Evolutionary conservation across 352 stramenopile species (phyloP), one percentile per base, ranked within the genome.

Genomic region (Globisporangium apiculatum): DNA sequence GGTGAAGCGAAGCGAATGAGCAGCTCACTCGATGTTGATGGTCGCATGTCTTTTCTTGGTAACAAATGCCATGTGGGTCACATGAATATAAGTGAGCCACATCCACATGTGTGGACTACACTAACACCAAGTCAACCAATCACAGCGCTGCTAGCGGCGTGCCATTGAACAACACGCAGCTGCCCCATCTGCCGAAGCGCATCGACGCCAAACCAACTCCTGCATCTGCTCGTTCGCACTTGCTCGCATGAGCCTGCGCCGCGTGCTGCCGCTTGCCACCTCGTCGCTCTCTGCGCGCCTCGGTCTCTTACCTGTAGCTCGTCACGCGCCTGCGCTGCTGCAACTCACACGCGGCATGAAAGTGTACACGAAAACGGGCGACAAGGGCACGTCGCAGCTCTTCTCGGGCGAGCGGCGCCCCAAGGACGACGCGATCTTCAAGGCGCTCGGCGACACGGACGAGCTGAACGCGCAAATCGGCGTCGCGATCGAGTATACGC

Each of bases 321-420:
- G 41, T n/a, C 40, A 8, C 45, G 31, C n/a, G 5, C 45, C 37
- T 37, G 42, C 38, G 24, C 47, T 37, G 9, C 36, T 43, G 12
- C 1, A 31, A n/a, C 24, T 24, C 52, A 17, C 57, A 43, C 60
- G 70, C 36, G 53, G 67, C 56, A 91, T 94, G 79, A 95, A 95
- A 67, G 85, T 97, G 52, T 97, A 97, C 77, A 97, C 90, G 42
- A 91, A 92, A 57, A 96, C 89, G 0, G 90, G 90, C 46, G 90
- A 97, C 70, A 97, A 96, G 62, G 90, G 89, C 53, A 94, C 86
- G 57, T 97, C 89, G 49, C 86, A 91, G 66, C 79, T 97, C 53
- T 97, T 95, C 69, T 96, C 90, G 56, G 88, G 89, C 53, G 86
- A 96, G 71, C 80, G 87, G 17, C 73, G 86, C 17, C 65, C 73